Evolutionary conservation across 2,329 filamentous ascomycete species (phyloP), one percentile per base, ranked within the genome.

Genomic region (Colletotrichum sp.): DNA sequence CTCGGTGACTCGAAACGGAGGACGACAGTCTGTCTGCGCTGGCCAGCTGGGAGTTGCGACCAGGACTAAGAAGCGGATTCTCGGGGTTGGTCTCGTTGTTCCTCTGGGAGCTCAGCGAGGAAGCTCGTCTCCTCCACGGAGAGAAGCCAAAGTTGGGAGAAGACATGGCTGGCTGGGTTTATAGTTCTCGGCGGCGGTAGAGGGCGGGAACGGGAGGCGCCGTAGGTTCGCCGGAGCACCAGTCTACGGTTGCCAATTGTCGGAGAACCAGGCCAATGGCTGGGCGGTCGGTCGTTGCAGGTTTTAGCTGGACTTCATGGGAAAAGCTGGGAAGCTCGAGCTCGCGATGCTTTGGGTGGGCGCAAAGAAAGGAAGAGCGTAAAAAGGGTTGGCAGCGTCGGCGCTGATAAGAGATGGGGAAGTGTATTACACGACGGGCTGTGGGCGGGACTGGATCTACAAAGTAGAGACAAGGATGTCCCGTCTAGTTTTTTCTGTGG

Each of bases 61-160:
- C 65, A 18, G 69, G 77, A 49, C 57, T 77, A 75, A 60, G 76
- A 66, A 72, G 81, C 72, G 71, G 75, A 34, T 78, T 79, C 52
- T 77, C 75, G 59, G 81, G 78, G n/a, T 76, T 77, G 60, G 80
- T 80, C 6, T 75, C 71, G 52, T 57, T 69, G 24, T 66, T 69
- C 44, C 77, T 72, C 49, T 78, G 78, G 44, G 78, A 77, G 69
- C 59, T 79, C 44, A 80, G 36, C 13, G 79, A 80, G 18, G 79
- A 78, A 36, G 79, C 75, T 67, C 78, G 86, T 79, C 85, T 86
- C 80, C 87, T 84, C 88, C 89, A 90, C 12, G 88, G 84, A 44
- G 87, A 85, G 82, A 90, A 89, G 78, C 85, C 85, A 73, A 87
- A 84, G 66, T 84, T 81, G 6, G 88, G 85, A 77, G 85, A 87